Conservation (phyloP, 345 rosid species). For the Raphanus raphanistrum region DNA sequence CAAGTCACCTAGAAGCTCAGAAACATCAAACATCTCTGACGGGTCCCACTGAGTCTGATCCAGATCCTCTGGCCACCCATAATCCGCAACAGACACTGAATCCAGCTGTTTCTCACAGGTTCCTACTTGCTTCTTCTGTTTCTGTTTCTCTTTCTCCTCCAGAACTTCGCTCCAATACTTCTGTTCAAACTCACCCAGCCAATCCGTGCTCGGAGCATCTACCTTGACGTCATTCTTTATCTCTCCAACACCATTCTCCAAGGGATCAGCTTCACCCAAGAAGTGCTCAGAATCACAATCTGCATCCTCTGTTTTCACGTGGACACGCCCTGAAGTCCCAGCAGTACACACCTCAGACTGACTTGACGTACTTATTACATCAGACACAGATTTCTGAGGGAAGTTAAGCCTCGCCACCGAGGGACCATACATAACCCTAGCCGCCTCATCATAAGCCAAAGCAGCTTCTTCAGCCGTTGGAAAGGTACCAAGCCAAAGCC, state of each 20-base stretch:
- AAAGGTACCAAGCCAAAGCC: constrained; percentile 91
- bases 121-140: background rate
- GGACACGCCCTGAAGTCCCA: constrained; percentile 30
- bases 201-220: background rate
- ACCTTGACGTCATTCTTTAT: background rate
- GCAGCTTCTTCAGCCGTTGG: constrained; percentile 77
- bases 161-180: background rate
- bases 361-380: constrained; percentile 36
- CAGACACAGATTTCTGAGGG: constrained; percentile 41
- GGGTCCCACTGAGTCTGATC: constrained; percentile 14
- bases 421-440: constrained; percentile 66
- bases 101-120: background rate
- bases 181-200: constrained; percentile 20
- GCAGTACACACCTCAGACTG: constrained; percentile 49
- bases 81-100: constrained; percentile 3
- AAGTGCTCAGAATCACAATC: constrained; percentile 38
- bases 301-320: constrained; percentile 29
- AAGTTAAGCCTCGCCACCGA: constrained; percentile 62
- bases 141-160: constrained; percentile 8
- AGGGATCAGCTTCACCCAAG: background rate
- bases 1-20: constrained; percentile 48
- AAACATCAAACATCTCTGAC: constrained; percentile 43
- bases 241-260: background rate
- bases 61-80: constrained; percentile 30
- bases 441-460: constrained; percentile 74